Evolutionary conservation across 192 early-diverging fungal genomes (phyloP).

Genomic region (Entomortierella beljakovae): DNA sequence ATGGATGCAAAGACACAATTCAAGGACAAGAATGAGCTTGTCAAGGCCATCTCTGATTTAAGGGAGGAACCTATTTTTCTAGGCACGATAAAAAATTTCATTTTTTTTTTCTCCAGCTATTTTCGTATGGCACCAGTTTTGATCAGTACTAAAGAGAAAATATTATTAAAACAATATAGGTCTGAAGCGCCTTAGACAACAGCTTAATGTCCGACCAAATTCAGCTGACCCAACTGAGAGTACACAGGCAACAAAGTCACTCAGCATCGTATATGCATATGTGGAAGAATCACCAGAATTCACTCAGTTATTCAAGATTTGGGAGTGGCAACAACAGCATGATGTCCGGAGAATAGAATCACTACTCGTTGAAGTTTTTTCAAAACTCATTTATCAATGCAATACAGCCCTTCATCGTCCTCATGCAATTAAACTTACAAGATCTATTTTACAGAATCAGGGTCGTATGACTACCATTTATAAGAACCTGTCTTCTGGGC

Average conservation of each 20-base stretch:
- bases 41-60: constrained; percentile 41
- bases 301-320: constrained; percentile 67
- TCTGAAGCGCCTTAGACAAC: constrained; percentile 43
- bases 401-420: constrained; percentile 49
- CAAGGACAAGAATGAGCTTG: constrained; percentile 50
- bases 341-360: constrained; percentile 67
- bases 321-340: constrained; percentile 73
- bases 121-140: not conserved
- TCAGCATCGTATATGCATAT: constrained; percentile 59
- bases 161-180: constrained; percentile 3
- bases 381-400: constrained; percentile 66
- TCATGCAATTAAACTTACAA: constrained; percentile 53
- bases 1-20: constrained; percentile 44
- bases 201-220: constrained; percentile 50
- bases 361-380: constrained; percentile 69
- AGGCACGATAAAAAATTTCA: constrained; percentile 26
- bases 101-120: not conserved
- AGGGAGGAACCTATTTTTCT: constrained; percentile 32
- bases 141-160: not conserved
- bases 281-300: constrained; percentile 70
- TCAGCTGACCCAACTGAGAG: constrained; percentile 40
- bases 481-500: constrained; percentile 69
- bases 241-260: constrained; percentile 33
- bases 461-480: constrained; percentile 75
- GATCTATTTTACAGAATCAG: constrained; percentile 71